phyloP scores from a whole-genome alignment of 108 stramenopile species.

The Stephanodiscus minutulus region DNA sequence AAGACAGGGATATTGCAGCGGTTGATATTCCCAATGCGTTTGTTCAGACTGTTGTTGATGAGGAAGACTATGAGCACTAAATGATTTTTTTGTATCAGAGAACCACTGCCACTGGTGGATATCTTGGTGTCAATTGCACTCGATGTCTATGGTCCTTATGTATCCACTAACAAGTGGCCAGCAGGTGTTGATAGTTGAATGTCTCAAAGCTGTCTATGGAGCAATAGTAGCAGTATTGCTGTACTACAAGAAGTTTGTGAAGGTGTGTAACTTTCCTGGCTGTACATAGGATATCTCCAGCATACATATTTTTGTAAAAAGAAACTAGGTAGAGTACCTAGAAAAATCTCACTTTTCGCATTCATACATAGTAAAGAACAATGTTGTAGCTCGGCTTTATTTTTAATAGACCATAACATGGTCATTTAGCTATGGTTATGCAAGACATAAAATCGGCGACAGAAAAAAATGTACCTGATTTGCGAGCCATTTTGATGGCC shows the following conservation, averaged over 20 bases:
- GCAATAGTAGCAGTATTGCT: conserved; percentile 9
- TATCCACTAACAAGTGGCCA: conserved; percentile 12
- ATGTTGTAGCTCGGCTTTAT: too few species aligned
- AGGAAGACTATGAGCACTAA: conserved; percentile 14
- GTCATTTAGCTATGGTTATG: too few species aligned
- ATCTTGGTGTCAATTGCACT: conserved; percentile 30
- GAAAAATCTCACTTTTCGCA: too few species aligned
- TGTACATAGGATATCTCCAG: too few species aligned
- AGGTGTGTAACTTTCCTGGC: too few species aligned
- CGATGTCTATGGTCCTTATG: conserved; percentile 22
- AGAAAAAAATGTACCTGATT: too few species aligned
- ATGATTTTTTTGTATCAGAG: conserved; percentile 22
- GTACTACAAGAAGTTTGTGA: conserved; percentile 4
- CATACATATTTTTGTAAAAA: too few species aligned
- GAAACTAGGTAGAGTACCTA: too few species aligned
- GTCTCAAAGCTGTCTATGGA: conserved; percentile 19
- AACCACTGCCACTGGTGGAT: conserved; percentile 32
- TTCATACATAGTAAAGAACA: too few species aligned
- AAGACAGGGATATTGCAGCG: conserved; percentile 50
- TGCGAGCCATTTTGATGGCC: too few species aligned
- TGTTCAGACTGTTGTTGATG: conserved; percentile 36
- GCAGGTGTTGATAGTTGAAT: neutral
- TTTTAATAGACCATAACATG: too few species aligned
- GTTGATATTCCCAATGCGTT: conserved; percentile 58
- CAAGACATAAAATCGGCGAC: too few species aligned